Conservation (phyloP, 441 rosid genomes). For the Adansonia grandidieri region DNA sequence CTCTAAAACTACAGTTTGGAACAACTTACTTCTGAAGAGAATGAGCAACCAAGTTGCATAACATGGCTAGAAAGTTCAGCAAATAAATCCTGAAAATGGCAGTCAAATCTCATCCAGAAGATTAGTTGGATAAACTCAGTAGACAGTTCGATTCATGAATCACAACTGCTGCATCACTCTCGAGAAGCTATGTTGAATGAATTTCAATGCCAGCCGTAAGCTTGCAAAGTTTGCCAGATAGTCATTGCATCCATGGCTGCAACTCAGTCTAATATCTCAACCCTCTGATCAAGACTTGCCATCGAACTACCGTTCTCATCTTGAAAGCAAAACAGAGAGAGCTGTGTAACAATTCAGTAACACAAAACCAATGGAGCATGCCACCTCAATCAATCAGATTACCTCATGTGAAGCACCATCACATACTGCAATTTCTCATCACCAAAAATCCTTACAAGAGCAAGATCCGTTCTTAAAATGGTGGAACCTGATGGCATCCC, state of each 20-base stretch:
- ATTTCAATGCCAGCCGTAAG: neutral
- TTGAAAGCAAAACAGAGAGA: neutral
- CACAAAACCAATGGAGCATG: neutral
- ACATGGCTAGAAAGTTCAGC: neutral
- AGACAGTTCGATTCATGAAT: neutral
- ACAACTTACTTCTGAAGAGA: neutral
- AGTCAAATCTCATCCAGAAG: neutral
- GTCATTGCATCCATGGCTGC: neutral
- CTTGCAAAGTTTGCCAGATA: neutral
- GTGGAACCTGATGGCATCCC: conserved; percentile 46
- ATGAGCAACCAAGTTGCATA: conserved; percentile 2
- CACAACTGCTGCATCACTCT: neutral
- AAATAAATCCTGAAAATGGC: neutral
- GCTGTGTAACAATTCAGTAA: neutral
- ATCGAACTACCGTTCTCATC: neutral
- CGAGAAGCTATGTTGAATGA: neutral
- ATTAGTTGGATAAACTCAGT: neutral
- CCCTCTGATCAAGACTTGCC: neutral
- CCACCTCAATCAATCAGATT: neutral
- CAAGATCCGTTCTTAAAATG: conserved; percentile 45
- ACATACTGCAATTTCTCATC: conserved; percentile 2
- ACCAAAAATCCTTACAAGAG: conserved; percentile 44
- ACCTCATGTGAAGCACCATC: conserved; percentile 10
- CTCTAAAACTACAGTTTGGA: neutral
- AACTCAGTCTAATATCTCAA: neutral